Base-by-base conservation (phyloP, 2,329 filamentous ascomycete species). In the Ophiosphaerella herpotricha region DNA sequence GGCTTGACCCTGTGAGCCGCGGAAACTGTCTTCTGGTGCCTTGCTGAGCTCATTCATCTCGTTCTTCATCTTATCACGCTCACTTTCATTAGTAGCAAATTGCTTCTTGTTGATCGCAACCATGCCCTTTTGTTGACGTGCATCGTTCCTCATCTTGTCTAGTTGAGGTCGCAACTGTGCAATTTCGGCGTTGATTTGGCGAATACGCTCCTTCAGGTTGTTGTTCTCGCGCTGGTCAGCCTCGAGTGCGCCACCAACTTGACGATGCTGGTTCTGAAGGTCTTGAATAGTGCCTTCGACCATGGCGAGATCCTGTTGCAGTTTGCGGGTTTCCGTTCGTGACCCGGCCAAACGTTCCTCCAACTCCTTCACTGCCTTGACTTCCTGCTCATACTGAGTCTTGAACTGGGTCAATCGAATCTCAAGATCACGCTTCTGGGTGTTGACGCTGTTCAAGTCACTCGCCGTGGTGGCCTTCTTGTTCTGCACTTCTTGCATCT, bases 71-170 rank as follows among this genome's bases (percentile, higher is more conserved):
- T 90, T 93, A 53, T 97, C 93, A 29, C 90, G 85, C 72, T 97
- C 93, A 40, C 84, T 84, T 73, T 99, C 94, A 49, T 88, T 90
- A 1, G 92, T 97, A 32, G 88, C 85, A 52, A 97, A 79, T 75
- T 99, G 94, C 78, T 99, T 99, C 81, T 95, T 97, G 77, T 97
- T 97, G 77, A 99, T 99, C 37, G 94, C 92, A 26, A 96, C 93
- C 58, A 97, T 81, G 14, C 94, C 94, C 77, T 96, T 97, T 69
- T 97, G 92, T 73, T 97, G 94, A 36, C 94, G 86, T 23, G 91
- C 91, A 63, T 97, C 91, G 11, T 88, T 90, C 71, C 89, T 91
- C 63, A 96, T 82, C 78, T 97, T 97, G 72, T 99, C 94, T 44
- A 99, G 85, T 60, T 93, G 87, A 29, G 92, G 91, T 73, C 91